phyloP scores from a whole-genome alignment of 1,284 basidiomycete genomes.

The Tilletia walkeri region DNA sequence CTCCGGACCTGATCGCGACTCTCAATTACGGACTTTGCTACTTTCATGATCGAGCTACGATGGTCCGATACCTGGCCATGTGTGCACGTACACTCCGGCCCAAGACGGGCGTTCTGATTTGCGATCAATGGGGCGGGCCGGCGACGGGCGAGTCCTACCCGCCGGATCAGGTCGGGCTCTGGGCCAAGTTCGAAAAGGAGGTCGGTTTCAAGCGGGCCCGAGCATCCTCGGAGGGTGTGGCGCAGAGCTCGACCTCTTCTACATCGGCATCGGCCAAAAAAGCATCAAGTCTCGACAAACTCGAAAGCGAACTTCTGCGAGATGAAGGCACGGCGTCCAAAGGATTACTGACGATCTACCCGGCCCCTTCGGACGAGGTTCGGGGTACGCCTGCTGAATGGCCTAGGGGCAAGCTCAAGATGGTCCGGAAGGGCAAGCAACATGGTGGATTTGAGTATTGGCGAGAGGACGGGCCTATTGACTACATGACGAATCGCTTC shows the following conservation, averaged over 20 bases:
- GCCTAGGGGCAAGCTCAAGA: constrained; percentile 42
- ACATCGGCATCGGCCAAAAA: constrained; percentile 10
- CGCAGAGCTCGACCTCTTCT: too few species aligned
- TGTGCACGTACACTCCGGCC: constrained; percentile 31
- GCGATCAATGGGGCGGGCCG: constrained; percentile 45
- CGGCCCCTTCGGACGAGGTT: constrained; percentile 17
- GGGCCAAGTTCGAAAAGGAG: constrained; percentile 24
- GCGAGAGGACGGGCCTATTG: constrained; percentile 47
- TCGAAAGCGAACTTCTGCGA: constrained; percentile 19
- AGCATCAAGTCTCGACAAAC: constrained; percentile 13
- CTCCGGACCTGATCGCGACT: constrained; percentile 40
- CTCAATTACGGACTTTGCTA: constrained; percentile 49
- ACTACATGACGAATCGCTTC: constrained; percentile 44
- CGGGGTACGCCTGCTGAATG: constrained; percentile 35
- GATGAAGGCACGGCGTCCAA: background rate
- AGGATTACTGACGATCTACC: background rate
- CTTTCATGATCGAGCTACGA: constrained; percentile 39
- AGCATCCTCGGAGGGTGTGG: background rate
- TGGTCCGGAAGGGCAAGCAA: constrained; percentile 36
- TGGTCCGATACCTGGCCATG: constrained; percentile 33
- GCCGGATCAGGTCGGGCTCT: constrained; percentile 21
- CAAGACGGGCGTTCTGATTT: constrained; percentile 42
- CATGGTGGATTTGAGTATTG: constrained; percentile 47
- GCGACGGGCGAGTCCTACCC: constrained; percentile 34
- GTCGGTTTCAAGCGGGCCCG: constrained; percentile 19